Evolutionary conservation across 176 grass and related monocot genomes (phyloP).

Genomic region (Zoysia pacifica): DNA sequence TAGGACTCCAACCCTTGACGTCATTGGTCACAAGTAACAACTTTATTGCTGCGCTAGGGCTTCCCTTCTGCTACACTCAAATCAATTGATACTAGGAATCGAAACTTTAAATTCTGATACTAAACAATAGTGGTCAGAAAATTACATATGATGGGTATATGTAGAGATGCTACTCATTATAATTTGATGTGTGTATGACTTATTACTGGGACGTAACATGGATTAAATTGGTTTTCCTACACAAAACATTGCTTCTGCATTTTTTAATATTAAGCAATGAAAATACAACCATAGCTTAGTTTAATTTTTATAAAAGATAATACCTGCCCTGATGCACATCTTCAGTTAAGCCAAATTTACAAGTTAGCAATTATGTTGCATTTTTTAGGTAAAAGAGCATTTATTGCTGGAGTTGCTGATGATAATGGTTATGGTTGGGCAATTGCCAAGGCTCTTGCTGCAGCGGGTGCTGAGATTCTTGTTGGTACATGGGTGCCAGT

Average conservation of each 20-base stretch:
- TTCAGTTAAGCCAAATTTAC: neutral
- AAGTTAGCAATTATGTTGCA: neutral
- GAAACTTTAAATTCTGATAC: neutral
- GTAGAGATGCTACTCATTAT: neutral
- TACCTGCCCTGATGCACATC: neutral
- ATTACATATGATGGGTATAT: neutral
- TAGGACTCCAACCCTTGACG: too few species aligned
- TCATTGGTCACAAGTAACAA: too few species aligned
- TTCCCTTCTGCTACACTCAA: neutral
- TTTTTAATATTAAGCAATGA: neutral
- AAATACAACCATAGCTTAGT: neutral
- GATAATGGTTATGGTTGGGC: constrained; percentile 99
- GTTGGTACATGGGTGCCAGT: constrained; percentile 99
- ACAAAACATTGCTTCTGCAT: neutral
- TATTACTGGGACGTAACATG: constrained; percentile 1
- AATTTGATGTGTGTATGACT: neutral
- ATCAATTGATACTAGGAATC: neutral
- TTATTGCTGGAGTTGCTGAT: constrained; percentile 97
- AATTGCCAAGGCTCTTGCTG: constrained; percentile 95
- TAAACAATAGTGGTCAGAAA: neutral
- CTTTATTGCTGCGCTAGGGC: too few species aligned
- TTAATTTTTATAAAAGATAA: neutral
- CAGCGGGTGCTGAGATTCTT: constrained; percentile 93
- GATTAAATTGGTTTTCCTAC: neutral
- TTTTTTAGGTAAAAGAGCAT: constrained; percentile 69